Evolutionary conservation across 768 basidiomycete genomes (phyloP).

Genomic region (Kwoniella sp.): DNA sequence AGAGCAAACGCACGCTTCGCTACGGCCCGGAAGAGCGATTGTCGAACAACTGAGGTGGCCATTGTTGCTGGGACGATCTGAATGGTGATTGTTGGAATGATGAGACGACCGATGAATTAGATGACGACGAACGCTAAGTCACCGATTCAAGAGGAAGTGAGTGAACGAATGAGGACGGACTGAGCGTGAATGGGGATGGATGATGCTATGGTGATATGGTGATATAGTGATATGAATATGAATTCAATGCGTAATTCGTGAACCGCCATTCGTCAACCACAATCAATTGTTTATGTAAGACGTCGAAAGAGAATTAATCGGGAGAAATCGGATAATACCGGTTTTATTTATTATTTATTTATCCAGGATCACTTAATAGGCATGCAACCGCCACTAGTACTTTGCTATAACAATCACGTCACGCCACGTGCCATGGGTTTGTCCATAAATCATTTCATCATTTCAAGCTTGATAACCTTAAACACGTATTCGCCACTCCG

Average conservation of each 20-base stretch:
- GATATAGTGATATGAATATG: not conserved
- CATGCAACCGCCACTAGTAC: too few relatives aligned
- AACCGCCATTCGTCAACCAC: constrained; percentile 8
- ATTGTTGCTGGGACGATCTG: constrained; percentile 9
- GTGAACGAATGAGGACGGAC: too few relatives aligned
- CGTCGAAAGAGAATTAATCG: not conserved
- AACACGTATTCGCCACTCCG: too few relatives aligned
- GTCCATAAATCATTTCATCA: too few relatives aligned
- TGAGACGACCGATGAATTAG: not conserved
- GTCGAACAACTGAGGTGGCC: constrained; percentile 20
- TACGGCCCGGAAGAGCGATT: constrained; percentile 15
- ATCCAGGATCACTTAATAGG: too few relatives aligned
- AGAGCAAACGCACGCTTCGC: constrained; percentile 17
- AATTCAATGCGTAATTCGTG: too few relatives aligned
- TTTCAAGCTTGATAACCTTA: too few relatives aligned
- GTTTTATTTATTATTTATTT: too few relatives aligned
- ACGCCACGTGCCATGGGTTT: too few relatives aligned
- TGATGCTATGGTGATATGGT: not conserved
- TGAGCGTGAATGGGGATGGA: not conserved
- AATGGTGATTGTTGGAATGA: constrained; percentile 2
- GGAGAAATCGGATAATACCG: too few relatives aligned
- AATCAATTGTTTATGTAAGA: not conserved
- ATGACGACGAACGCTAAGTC: not conserved
- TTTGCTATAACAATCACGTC: too few relatives aligned
- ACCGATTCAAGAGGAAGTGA: too few relatives aligned